Conservation (phyloP, 495 filamentous ascomycete genomes). For the Lasiosphaeriaceae sp. region DNA sequence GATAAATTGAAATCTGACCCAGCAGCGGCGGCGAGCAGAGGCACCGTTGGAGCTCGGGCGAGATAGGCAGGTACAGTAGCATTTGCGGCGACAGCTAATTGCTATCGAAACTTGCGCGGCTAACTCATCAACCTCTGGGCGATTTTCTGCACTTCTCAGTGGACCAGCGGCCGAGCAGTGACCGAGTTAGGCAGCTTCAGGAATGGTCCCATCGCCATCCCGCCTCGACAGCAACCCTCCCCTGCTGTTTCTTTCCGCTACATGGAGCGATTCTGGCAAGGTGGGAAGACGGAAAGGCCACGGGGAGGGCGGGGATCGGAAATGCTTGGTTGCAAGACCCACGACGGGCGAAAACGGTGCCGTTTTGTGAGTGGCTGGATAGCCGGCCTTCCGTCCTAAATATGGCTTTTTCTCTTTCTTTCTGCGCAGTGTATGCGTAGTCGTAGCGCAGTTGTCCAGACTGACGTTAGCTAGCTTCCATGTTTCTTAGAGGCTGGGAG, state of each 20-base stretch:
- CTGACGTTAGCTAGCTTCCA: no score
- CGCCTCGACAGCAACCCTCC: not conserved
- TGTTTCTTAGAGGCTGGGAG: no score
- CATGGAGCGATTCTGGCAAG: not conserved
- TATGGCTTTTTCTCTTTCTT: not conserved
- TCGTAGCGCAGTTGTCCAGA: no score
- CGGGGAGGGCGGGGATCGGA: not conserved
- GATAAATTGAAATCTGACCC: slow-evolving; percentile 6
- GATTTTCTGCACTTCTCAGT: not conserved
- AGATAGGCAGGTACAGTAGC: no score
- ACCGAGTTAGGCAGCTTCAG: slow-evolving; percentile 9
- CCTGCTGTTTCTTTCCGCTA: not conserved
- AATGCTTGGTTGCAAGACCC: not conserved
- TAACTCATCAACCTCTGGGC: slow-evolving; percentile 24
- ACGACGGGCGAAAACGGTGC: not conserved
- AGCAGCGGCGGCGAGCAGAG: not conserved
- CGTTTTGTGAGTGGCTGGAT: slow-evolving; percentile 9
- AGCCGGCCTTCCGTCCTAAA: slow-evolving; percentile 1
- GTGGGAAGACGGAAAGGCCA: not conserved
- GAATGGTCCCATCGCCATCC: slow-evolving; percentile 4
- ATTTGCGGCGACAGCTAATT: not conserved
- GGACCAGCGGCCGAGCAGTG: slow-evolving; percentile 5
- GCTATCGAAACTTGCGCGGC: slow-evolving; percentile 22
- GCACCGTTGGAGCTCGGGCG: not conserved
- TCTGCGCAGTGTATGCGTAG: not conserved